Base-by-base conservation (phyloP, 1,284 basidiomycete genomes). In the Ganoderma meredithae region DNA sequence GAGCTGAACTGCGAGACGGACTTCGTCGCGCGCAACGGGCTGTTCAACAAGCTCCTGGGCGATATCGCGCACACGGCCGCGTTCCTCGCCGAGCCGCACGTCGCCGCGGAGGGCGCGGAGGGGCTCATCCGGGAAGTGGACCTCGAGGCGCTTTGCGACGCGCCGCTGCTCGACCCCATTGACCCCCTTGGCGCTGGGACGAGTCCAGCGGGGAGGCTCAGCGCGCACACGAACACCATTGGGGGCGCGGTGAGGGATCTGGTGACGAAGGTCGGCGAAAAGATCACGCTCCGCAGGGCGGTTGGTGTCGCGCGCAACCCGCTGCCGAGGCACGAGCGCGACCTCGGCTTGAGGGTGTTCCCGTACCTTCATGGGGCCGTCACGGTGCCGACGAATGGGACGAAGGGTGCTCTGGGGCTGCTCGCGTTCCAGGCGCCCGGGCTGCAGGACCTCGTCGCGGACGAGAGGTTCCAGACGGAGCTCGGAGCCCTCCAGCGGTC, bases 1-100 rank as follows among this genome's bases (percentile, higher is more conserved):
- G 97, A 99, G 80, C 85, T 98, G 70, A 96, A 95, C 76, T 98
- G 97, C 84, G 97, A 99, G 83, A 98, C 97, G 53, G 97, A 99
- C 81, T 98, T 98, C 79, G 97, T 98, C 15, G 95, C 91, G 19
- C 84, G 95, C 72, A 97, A 96, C 77, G 89, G 93, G 68, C 85
- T 97, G 10, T 99, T 99, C 76, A 84, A 87, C 8, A 85, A 86
- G 68, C 87, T 97, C 39, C 91, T 94, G 15, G 84, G 87, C 47
- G 91, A 95, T 72, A 91, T 98, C 72, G 93, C 95, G 3, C 91
- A 95, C 75, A 96, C 95, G 1, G 90, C 93, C 33, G 96, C 96
- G 1, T 94, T 92, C 78, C 85, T 95, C 64, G 83, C 89, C 0
- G 92, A 95, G 67, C 83, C 84, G 17, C 47, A 49, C 22, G 76